Base-by-base conservation (phyloP, 257 asterid genomes). In the Salvia splendens region DNA sequence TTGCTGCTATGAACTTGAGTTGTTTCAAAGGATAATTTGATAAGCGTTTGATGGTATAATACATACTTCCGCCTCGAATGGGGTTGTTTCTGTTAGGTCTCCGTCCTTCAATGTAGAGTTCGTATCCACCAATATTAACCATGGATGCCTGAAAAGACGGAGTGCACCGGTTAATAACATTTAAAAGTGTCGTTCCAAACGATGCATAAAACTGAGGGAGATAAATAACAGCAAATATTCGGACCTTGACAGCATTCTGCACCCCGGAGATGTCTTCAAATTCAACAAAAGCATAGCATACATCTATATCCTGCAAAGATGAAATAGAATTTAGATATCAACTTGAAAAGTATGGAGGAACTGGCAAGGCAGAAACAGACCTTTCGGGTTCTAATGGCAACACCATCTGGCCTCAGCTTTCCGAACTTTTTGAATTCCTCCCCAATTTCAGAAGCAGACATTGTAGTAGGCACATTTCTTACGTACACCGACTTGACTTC, bases 361-460 rank as follows among this genome's bases (percentile, higher is more conserved):
- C 46, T 3, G 30, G 71, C 8, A 41, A 54, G 64, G 52, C 59
- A 64, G 70, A 70, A 66, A 80, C 84, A 47, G 60, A 89, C 99
- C 99, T 94, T 94, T 50, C 99, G 92, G 59, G 99, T 88, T 82
- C 99, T 86, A 58, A 94, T 94, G 68, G 99, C 99, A 58, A 94
- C 99, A 36, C 95, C 96, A 81, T 91, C 95, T 53, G 85, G 91
- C 79, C 58, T 81, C 65, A 94, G 83, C 78, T 80, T 88, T 43
- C 99, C 99, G 59, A 94, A 94, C 86, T 79, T 94, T 83, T 84
- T 91, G 74, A 94, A 94, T 75, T 88, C 97, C 76, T 88, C 99
- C 74, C 83, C 96, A 33, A 94, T 94, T 82, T 85, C 95, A 63
- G 89, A 84, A 67, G 96, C 89, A 64, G 89, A 73, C 97, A 91